phyloP scores from a whole-genome alignment of 805 yeast species.

The Candida saitoana region DNA sequence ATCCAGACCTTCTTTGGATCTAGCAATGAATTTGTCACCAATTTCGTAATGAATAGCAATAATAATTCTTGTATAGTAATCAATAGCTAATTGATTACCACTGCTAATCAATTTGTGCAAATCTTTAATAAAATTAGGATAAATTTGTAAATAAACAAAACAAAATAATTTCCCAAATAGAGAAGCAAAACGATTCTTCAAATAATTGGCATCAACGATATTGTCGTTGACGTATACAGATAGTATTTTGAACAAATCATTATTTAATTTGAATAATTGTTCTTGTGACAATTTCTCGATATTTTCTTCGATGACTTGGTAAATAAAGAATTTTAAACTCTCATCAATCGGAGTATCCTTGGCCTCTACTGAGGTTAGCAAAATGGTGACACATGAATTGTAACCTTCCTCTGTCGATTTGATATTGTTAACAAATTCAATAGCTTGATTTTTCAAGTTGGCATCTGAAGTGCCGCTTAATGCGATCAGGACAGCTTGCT shows the following conservation, averaged over 20 bases:
- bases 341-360: slow-evolving; percentile 34
- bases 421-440: slow-evolving; percentile 49
- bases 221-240: slow-evolving; percentile 16
- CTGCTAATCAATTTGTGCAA: slow-evolving; percentile 20
- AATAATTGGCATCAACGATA: slow-evolving; percentile 26
- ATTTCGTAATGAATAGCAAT: slow-evolving; percentile 82
- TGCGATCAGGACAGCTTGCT: slow-evolving; percentile 84
- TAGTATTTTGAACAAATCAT: slow-evolving; percentile 45
- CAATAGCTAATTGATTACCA: slow-evolving; percentile 42
- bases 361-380: slow-evolving; percentile 20
- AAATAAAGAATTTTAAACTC: slow-evolving; percentile 60
- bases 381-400: slow-evolving; percentile 49
- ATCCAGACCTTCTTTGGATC: slow-evolving; percentile 58
- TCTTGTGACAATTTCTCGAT: slow-evolving; percentile 42
- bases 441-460: slow-evolving; percentile 52
- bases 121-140: slow-evolving; percentile 31
- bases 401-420: slow-evolving; percentile 54
- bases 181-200: slow-evolving; percentile 35
- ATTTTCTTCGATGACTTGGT: slow-evolving; percentile 65
- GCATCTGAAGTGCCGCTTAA: slow-evolving; percentile 64
- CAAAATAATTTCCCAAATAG: slow-evolving; percentile 33
- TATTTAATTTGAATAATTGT: slow-evolving; percentile 45
- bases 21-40: slow-evolving; percentile 82
- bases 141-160: slow-evolving; percentile 28
- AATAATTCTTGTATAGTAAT: slow-evolving; percentile 71